Conservation (phyloP, 169 alveolate species). For the Babesia ovata region DNA sequence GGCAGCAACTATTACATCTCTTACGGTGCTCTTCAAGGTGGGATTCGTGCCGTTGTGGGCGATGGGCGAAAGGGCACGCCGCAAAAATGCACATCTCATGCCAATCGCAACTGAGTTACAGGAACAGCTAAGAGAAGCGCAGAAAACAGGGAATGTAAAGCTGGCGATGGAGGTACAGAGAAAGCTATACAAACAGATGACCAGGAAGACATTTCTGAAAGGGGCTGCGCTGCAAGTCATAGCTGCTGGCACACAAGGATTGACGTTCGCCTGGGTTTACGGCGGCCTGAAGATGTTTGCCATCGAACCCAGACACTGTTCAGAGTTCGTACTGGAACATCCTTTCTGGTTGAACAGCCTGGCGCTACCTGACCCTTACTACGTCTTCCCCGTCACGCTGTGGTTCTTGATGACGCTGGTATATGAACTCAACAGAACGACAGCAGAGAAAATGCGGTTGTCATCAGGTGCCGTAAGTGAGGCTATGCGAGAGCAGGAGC, state of each 20-base stretch:
- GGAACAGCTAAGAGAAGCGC: constrained; percentile 53
- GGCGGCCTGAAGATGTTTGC: constrained; percentile 74
- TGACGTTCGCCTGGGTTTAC: constrained; percentile 72
- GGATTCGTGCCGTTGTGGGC: constrained; percentile 71
- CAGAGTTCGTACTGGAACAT: constrained; percentile 71
- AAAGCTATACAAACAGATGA: constrained; percentile 56
- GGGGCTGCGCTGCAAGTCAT: constrained; percentile 54
- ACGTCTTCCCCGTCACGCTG: constrained; percentile 65
- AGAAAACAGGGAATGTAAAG: constrained; percentile 60
- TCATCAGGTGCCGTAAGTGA: constrained; percentile 16
- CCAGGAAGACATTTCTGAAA: constrained; percentile 64
- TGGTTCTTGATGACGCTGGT: constrained; percentile 65
- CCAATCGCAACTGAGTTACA: constrained; percentile 71
- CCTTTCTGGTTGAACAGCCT: constrained; percentile 76
- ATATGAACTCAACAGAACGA: constrained; percentile 34
- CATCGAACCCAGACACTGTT: constrained; percentile 64
- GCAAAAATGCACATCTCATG: constrained; percentile 69
- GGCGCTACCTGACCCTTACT: constrained; percentile 78
- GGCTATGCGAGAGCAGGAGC: constrained; percentile 30
- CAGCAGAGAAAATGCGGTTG: constrained; percentile 24
- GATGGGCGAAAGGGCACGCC: constrained; percentile 72
- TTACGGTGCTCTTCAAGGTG: constrained; percentile 66
- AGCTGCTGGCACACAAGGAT: constrained; percentile 63
- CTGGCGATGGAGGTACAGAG: constrained; percentile 65
- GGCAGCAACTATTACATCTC: constrained; percentile 41